Evolutionary conservation across 352 stramenopile genomes (phyloP).

Genomic region (Pythium sukuiense): DNA sequence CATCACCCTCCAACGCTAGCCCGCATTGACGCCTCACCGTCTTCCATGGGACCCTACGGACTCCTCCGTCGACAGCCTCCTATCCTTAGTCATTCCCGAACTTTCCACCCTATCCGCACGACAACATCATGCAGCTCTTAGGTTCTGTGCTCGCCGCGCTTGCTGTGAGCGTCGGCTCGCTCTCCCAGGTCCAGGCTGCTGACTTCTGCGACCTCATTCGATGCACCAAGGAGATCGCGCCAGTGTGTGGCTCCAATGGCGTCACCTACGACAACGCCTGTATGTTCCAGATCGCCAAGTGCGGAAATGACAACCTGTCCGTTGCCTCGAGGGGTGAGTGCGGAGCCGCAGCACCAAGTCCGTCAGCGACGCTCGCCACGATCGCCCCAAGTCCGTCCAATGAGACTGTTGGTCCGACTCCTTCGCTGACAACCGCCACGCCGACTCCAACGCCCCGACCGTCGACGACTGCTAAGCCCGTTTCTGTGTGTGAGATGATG

Average conservation of each 20-base stretch:
- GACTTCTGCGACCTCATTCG: conserved; percentile 24
- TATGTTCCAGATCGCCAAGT: conserved; percentile 36
- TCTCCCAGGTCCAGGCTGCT: not conserved
- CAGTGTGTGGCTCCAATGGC: conserved; percentile 38
- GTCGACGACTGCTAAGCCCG: not conserved
- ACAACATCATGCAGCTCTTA: conserved; percentile 2
- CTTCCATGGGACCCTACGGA: no score
- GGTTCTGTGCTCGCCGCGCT: not conserved
- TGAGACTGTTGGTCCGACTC: no score
- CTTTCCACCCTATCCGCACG: not conserved
- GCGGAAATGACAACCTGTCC: conserved; percentile 25
- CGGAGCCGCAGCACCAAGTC: not conserved
- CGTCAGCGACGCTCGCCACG: conserved; percentile 5
- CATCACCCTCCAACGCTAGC: conserved; percentile 15
- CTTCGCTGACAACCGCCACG: not conserved
- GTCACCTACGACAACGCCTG: conserved; percentile 37
- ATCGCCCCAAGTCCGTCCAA: not conserved
- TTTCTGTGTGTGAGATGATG: conserved; percentile 15
- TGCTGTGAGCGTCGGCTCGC: not conserved
- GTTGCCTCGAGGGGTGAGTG: conserved; percentile 17
- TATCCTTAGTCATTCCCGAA: not conserved
- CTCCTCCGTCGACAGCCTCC: no score
- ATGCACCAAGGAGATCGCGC: conserved; percentile 15
- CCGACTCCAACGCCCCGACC: not conserved
- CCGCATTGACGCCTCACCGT: no score